phyloP scores from a whole-genome alignment of 1,284 basidiomycete species.

The Ganoderma multipileum region DNA sequence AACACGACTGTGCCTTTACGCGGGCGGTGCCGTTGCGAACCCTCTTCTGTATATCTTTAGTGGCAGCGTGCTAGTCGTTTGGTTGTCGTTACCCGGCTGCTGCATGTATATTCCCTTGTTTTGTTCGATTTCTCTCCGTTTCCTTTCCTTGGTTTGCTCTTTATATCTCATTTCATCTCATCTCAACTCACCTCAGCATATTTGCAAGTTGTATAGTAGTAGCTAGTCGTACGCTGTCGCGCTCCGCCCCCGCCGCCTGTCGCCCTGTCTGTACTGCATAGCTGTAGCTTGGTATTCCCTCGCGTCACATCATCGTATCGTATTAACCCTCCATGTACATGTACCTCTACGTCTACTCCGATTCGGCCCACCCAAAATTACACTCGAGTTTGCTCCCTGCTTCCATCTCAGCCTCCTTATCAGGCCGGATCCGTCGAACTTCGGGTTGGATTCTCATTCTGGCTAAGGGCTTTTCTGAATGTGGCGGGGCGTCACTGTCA shows the following conservation, averaged over 20 bases:
- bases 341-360: not conserved
- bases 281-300: slow-evolving; percentile 27
- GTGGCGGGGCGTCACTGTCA: not conserved
- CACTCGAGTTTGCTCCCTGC: not conserved
- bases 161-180: slow-evolving; percentile 2
- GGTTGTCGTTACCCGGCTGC: not conserved
- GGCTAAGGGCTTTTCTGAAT: not conserved
- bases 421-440: not conserved
- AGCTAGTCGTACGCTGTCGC: slow-evolving; percentile 25
- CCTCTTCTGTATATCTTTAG: not conserved
- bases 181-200: not conserved
- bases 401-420: not conserved
- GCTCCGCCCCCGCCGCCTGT: slow-evolving; percentile 1
- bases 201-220: slow-evolving; percentile 25
- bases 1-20: not conserved
- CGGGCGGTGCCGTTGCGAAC: not conserved
- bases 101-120: not conserved
- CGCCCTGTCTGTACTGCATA: slow-evolving; percentile 27
- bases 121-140: not conserved
- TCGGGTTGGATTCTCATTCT: too few relatives aligned
- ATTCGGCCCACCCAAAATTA: not conserved
- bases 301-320: not conserved
- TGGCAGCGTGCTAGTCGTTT: not conserved
- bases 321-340: slow-evolving; percentile 1
- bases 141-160: not conserved